Percentiles rank a stretch among this genome's conserved stretches.
These are phyloP conservation scores for Simmondsia chinensis DNA, from an alignment of 148 eudicot genomes.

Conservation along the genomic window DNA sequence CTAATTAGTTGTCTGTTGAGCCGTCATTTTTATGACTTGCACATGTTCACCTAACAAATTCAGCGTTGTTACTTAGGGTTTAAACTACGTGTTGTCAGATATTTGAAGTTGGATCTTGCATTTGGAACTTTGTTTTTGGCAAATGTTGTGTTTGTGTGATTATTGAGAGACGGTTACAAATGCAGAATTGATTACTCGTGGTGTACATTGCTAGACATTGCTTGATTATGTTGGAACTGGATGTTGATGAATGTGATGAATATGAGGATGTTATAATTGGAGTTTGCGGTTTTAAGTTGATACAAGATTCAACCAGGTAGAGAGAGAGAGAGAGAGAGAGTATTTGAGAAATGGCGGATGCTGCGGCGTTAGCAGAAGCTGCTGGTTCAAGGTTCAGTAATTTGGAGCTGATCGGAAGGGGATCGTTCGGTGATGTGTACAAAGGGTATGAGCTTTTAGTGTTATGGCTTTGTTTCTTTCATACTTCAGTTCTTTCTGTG, in stretches of 20 bases:
- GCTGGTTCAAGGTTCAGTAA: slow-evolving; percentile 71
- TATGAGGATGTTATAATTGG: slow-evolving; percentile 17
- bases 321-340: slow-evolving; percentile 2
- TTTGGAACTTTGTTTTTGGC: background rate
- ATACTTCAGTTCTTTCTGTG: too few species aligned
- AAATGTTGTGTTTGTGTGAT: background rate
- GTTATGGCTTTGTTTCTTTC: too few species aligned
- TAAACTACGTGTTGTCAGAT: background rate
- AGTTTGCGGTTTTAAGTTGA: slow-evolving; percentile 6
- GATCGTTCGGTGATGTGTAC: slow-evolving; percentile 95
- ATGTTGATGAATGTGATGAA: slow-evolving; percentile 22
- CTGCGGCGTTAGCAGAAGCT: slow-evolving; percentile 61
- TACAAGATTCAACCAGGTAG: background rate
- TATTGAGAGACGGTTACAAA: background rate
- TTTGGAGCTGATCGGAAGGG: slow-evolving; percentile 94
- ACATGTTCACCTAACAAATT: slow-evolving; percentile 19
- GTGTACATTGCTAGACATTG: slow-evolving; percentile 3
- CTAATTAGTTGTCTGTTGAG: slow-evolving; percentile 18
- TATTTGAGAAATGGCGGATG: slow-evolving; percentile 48
- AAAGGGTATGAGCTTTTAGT: slow-evolving; percentile 52
- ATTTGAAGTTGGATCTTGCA: slow-evolving; percentile 5
- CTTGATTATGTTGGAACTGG: slow-evolving; percentile 19
- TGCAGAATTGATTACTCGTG: slow-evolving; percentile 23
- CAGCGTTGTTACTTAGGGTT: slow-evolving; percentile 6
- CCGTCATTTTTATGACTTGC: slow-evolving; percentile 26